Evolutionary conservation across 208 protist genomes (phyloP).

Genomic region (Phytomonas francai): DNA sequence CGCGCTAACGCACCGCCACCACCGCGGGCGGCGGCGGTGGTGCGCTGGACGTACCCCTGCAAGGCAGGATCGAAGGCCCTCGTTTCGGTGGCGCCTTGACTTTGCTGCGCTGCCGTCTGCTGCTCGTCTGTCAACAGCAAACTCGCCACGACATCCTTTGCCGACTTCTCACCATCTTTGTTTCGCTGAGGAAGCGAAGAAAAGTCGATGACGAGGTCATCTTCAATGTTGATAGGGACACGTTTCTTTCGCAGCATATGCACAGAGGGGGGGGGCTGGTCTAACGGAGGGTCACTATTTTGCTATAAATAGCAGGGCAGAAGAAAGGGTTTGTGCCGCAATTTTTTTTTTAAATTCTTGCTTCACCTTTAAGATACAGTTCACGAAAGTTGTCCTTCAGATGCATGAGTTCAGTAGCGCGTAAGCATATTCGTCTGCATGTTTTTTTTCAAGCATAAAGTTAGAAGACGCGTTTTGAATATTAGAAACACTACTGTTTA

Average conservation of each 20-base stretch:
- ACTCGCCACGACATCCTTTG: conserved; percentile 9
- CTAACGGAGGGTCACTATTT: neutral
- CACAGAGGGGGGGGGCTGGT: neutral
- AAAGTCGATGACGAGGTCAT: conserved; percentile 67
- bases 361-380: too few relatives aligned
- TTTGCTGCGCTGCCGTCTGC: conserved; percentile 7
- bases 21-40: neutral
- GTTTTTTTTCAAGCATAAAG: too few relatives aligned
- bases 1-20: too few relatives aligned
- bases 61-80: conserved; percentile 21
- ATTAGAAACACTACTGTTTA: too few relatives aligned
- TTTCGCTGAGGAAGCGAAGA: conserved; percentile 12
- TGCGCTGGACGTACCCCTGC: conserved; percentile 17
- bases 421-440: too few relatives aligned
- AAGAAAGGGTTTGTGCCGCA: too few relatives aligned
- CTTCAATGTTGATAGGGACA: conserved; percentile 39
- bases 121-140: conserved; percentile 3
- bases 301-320: too few relatives aligned
- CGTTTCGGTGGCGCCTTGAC: conserved; percentile 16
- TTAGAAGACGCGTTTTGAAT: too few relatives aligned
- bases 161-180: conserved; percentile 4
- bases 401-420: too few relatives aligned
- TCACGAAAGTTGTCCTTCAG: too few relatives aligned
- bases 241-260: conserved; percentile 9
- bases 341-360: too few relatives aligned